These are phyloP conservation scores for Fusarium sambucinum DNA, from an alignment of 2,329 filamentous ascomycete genomes.

Conservation along the genomic window DNA sequence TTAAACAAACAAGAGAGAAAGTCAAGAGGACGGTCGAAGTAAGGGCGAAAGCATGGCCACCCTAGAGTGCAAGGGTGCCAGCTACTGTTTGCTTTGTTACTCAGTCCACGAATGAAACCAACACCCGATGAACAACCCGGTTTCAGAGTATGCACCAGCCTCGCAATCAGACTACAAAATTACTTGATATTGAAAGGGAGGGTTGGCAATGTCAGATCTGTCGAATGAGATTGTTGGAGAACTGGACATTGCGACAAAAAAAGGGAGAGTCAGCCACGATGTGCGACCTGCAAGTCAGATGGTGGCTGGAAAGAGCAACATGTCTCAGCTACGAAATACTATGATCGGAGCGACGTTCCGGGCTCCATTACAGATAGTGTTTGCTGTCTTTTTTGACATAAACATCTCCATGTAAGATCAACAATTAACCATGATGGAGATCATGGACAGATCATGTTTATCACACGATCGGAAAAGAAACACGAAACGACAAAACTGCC, in stretches of 20 bases:
- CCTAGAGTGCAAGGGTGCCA: constrained; percentile 7
- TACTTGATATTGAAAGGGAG: constrained; percentile 5
- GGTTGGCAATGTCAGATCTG: not conserved
- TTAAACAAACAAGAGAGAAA: not conserved
- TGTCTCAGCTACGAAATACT: constrained; percentile 18
- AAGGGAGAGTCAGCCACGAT: constrained; percentile 32
- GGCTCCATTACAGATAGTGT: not conserved
- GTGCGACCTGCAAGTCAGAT: constrained; percentile 11
- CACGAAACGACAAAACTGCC: constrained; percentile 9
- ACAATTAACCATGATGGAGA: constrained; percentile 4
- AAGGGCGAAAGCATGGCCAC: not conserved
- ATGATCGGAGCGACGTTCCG: constrained; percentile 8
- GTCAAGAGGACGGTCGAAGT: not conserved
- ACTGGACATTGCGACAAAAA: constrained; percentile 13
- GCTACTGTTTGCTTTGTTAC: not conserved
- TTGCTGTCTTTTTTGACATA: not conserved
- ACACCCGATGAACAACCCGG: not conserved
- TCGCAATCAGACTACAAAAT: constrained; percentile 7
- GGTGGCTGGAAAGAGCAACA: constrained; percentile 10
- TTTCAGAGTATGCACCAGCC: constrained; percentile 25
- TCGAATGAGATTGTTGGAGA: constrained; percentile 12
- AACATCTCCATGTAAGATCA: not conserved
- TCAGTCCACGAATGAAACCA: constrained; percentile 4
- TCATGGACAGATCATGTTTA: constrained; percentile 9
- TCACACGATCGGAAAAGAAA: not conserved